Evolutionary conservation across 768 basidiomycete species (phyloP), one percentile per base, ranked within the genome.

Genomic region (Amanita pallidorosea): DNA sequence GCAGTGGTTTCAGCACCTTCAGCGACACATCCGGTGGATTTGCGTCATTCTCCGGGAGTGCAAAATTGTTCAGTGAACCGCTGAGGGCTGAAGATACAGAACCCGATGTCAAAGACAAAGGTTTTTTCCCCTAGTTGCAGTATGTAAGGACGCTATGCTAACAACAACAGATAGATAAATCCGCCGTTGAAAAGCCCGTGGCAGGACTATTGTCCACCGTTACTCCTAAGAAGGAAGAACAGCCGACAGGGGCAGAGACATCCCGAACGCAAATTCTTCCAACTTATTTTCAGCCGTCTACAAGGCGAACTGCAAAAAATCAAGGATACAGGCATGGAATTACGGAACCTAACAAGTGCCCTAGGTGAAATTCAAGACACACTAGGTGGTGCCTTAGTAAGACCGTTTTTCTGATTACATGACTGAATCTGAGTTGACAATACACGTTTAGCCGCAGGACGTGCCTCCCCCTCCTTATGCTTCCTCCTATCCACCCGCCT

Each of bases 231-330:
- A 44, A 41, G 34, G 53, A 42, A 29, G 53, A 42, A 37, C 51
- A 47, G 38, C 38, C 43, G 15, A 33, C 40, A 33, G 27, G 34
- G 31, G 18, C 25, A 17, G 47, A 38, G 35, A 37, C 37, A 25
- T 8, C 34, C 18, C n/a, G 25, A 49, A 36, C 42, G n/a, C n/a
- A n/a, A n/a, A n/a, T n/a, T n/a, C n/a, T n/a, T n/a, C n/a, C n/a
- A 97, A 59, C 88, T 93, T 58, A 91, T 97, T 47, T 69, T 97
- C 41, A 86, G 75, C 51, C 80, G 89, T 33, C 71, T 98, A 2
- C 94, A 97, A 63, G 82, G 83, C 55, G 94, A 98, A 63, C 79
- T 98, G n/a, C 85, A 88, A 68, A 96, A 95, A 69, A 92, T 89
- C 60, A 80, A 90, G 15, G 95, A 98, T 61, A 96, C 94, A 0